Conservation (phyloP, 176 grass and related monocot genomes). For the Carex parvula region DNA sequence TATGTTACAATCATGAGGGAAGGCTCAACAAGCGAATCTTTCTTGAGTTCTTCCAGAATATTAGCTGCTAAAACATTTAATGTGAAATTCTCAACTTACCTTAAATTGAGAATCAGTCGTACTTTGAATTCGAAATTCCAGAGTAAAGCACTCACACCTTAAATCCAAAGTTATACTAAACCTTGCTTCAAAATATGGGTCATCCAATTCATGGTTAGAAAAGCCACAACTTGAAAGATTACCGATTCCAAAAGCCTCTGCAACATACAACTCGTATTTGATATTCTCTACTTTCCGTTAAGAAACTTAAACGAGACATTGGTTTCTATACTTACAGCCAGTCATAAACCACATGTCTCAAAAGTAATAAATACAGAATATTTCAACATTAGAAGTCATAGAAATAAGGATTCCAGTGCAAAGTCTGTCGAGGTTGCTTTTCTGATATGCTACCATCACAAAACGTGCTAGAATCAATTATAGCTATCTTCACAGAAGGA, state of each 20-base stretch:
- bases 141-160: too few relatives aligned
- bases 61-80: not conserved
- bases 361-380: too few relatives aligned
- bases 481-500: not conserved
- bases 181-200: too few relatives aligned
- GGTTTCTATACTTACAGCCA: not conserved
- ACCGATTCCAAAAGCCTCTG: too few relatives aligned
- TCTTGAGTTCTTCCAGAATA: not conserved
- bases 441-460: not conserved
- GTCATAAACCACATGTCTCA: not conserved
- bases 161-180: too few relatives aligned
- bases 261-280: too few relatives aligned
- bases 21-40: not conserved
- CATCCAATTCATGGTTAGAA: too few relatives aligned
- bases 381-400: not conserved
- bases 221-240: too few relatives aligned
- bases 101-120: too few relatives aligned
- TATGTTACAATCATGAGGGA: not conserved
- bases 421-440: not conserved
- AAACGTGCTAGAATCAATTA: not conserved
- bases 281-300: not conserved
- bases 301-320: not conserved
- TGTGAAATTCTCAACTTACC: too few relatives aligned
- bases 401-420: not conserved
- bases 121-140: too few relatives aligned